A percentile compares a stretch with the other conserved stretches of the same genome.
Conservation (phyloP, 2,329 filamentous ascomycete species). For the Bipolaris bicolor region DNA sequence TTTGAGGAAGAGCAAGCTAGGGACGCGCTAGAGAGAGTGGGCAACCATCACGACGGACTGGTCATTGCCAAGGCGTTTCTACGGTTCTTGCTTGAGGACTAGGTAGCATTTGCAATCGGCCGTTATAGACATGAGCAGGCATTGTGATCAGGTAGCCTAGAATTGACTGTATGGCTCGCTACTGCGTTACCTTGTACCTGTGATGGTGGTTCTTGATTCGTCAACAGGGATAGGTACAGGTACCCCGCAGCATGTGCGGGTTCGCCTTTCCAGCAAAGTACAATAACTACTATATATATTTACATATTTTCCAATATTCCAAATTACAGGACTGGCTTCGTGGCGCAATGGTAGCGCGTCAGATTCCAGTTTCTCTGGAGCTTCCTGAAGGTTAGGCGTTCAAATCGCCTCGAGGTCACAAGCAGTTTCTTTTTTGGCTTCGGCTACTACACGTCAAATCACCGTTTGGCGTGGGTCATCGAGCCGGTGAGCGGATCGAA, state of each 20-base stretch:
- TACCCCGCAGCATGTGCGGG: too few species aligned
- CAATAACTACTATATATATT: not conserved
- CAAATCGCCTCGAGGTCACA: conserved; percentile 21
- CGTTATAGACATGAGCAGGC: not conserved
- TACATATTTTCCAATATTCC: not conserved
- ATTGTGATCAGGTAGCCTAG: too few species aligned
- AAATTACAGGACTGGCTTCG: conserved; percentile 15
- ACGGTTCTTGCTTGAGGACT: conserved; percentile 71
- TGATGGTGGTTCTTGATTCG: too few species aligned
- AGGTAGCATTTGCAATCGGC: not conserved
- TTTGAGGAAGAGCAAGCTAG: conserved; percentile 72
- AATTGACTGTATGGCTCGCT: not conserved
- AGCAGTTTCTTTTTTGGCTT: not conserved
- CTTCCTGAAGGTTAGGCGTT: conserved; percentile 21
- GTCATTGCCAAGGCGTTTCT: conserved; percentile 75
- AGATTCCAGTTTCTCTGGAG: conserved; percentile 21
- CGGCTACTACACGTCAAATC: too few species aligned
- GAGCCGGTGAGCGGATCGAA: too few species aligned
- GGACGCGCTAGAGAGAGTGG: conserved; percentile 70
- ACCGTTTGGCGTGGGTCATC: too few species aligned
- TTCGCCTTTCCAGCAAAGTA: too few species aligned
- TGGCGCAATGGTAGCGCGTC: conserved; percentile 23
- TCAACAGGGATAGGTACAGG: too few species aligned
- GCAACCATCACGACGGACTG: conserved; percentile 78
- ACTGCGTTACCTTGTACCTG: too few species aligned